Evolutionary conservation across 2,329 filamentous ascomycete genomes (phyloP).

Genomic region (Venturia oleaginea): DNA sequence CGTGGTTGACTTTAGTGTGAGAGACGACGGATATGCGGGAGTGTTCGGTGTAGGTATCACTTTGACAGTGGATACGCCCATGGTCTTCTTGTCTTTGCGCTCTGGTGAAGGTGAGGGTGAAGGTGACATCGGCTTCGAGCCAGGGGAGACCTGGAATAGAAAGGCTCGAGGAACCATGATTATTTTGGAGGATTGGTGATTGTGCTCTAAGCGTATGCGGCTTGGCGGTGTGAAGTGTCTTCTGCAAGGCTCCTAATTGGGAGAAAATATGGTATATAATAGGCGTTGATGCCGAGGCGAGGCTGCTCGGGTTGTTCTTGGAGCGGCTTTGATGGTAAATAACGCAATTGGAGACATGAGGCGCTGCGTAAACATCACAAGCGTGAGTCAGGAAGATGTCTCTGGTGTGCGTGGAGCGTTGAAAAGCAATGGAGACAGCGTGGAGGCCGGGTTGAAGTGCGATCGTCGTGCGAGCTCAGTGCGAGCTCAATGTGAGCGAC

Average conservation of each 20-base stretch:
- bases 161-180: constrained; percentile 11
- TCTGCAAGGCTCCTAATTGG: neutral
- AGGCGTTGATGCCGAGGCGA: neutral
- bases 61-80: neutral
- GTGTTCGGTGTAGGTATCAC: neutral
- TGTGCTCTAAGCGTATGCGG: neutral
- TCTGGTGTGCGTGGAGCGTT: neutral
- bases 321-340: neutral
- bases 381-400: neutral
- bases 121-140: neutral
- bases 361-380: neutral
- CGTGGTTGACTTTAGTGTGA: neutral
- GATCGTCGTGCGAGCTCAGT: too few relatives aligned
- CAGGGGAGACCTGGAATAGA: neutral
- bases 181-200: neutral
- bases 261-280: neutral
- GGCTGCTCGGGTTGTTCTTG: neutral
- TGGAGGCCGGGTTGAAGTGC: neutral
- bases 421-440: neutral
- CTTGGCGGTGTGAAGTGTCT: neutral
- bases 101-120: constrained; percentile 7
- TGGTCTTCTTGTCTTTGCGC: neutral
- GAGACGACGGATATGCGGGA: neutral
- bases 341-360: neutral
- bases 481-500: too few relatives aligned